Evolutionary conservation across 768 basidiomycete genomes (phyloP).

Genomic region (Agaricus subrufescens): DNA sequence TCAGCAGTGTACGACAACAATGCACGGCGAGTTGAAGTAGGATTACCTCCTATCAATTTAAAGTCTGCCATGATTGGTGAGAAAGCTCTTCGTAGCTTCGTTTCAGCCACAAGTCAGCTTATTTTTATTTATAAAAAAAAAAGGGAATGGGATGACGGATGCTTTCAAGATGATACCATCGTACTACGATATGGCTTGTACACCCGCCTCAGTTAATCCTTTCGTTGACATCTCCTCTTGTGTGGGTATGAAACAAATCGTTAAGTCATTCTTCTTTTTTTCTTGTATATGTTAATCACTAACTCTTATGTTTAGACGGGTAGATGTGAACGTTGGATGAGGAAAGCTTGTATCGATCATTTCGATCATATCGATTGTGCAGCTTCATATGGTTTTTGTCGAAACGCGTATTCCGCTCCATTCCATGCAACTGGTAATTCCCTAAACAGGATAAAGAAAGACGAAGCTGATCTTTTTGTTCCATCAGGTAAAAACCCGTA

Average conservation of each 20-base stretch:
- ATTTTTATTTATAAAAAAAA: background rate
- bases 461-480: no score
- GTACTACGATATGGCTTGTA: conserved; percentile 50
- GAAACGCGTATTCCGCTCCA: conserved; percentile 14
- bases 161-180: conserved; percentile 37
- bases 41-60: conserved; percentile 57
- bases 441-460: no score
- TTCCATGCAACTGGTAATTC: no score
- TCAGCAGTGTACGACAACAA: conserved; percentile 76
- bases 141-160: conserved; percentile 66
- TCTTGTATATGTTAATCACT: background rate
- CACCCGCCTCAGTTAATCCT: conserved; percentile 36
- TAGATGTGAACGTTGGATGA: conserved; percentile 55
- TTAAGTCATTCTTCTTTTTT: conserved; percentile 21
- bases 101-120: background rate
- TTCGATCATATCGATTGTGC: conserved; percentile 64
- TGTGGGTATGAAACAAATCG: conserved; percentile 58
- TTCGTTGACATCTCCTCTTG: conserved; percentile 36
- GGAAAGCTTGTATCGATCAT: conserved; percentile 51
- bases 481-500: conserved; percentile 51
- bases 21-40: conserved; percentile 41
- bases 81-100: conserved; percentile 15
- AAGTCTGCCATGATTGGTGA: conserved; percentile 68
- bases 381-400: conserved; percentile 61
- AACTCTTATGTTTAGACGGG: conserved; percentile 38